Percentiles rank a stretch among this genome's conserved stretches.
Evolutionary conservation across 345 rosid genomes (phyloP).

Genomic region (Mangifera indica): DNA sequence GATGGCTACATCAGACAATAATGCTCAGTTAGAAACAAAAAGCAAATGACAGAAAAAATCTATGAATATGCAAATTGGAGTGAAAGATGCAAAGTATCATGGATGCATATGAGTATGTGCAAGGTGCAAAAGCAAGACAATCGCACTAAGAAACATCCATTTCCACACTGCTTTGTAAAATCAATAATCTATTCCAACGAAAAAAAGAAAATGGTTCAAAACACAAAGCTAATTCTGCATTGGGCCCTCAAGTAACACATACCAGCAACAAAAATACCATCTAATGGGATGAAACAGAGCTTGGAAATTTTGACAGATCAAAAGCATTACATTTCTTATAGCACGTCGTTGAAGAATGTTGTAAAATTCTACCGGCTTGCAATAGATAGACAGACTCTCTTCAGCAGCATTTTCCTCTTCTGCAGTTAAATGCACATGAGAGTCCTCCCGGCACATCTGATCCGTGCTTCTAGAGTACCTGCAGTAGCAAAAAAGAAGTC

Average conservation of each 20-base stretch:
- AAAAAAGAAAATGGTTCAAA: background rate
- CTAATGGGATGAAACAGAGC: background rate
- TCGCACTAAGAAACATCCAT: background rate
- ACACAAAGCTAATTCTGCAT: conserved; percentile 4
- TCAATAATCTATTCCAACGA: background rate
- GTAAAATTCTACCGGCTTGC: conserved; percentile 98
- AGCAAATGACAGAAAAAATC: background rate
- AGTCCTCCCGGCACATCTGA: conserved; percentile 93
- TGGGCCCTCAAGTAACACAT: background rate
- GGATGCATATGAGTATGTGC: background rate
- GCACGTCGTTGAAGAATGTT: conserved; percentile 92
- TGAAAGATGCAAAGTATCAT: background rate
- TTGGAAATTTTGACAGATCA: background rate
- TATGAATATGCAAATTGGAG: background rate
- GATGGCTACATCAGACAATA: conserved; percentile 52
- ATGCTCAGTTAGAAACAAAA: background rate
- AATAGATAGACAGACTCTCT: conserved; percentile 74
- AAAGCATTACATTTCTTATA: conserved; percentile 55
- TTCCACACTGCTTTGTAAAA: background rate
- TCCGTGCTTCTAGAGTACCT: conserved; percentile 81
- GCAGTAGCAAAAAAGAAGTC: conserved; percentile 11
- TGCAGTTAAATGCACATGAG: conserved; percentile 65
- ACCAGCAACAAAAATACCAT: background rate
- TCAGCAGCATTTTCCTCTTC: conserved; percentile 93
- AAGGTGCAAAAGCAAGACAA: background rate